Evolutionary conservation across 2,329 filamentous ascomycete species (phyloP), one percentile per base, ranked within the genome.

Genomic region (Colletotrichum lindemuthianum): DNA sequence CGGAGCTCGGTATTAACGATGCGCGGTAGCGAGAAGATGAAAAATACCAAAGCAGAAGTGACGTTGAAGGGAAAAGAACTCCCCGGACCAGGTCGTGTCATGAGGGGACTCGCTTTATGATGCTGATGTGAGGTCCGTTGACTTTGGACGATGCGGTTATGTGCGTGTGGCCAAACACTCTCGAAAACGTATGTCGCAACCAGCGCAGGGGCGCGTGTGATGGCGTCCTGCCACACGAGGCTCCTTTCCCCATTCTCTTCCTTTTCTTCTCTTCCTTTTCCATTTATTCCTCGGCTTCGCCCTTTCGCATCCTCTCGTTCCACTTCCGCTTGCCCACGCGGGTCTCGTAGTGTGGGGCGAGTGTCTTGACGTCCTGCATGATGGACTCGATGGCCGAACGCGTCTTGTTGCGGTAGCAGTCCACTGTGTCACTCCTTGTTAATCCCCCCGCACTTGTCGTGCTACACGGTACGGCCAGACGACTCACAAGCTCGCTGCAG

Each of bases 401-500:
- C 76, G 94, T 96, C 83, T 97, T 97, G 76, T 93, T 95, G 70
- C 95, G 91, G 77, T 97, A 97, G 67, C 92, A 93, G 77, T 98
- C 95, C 77, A 98, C 93, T 96, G 70, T 60, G 24, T 24, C 24
- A 24, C 48, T 33, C 43, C n/a, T 41, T 61, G 66, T 60, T 41
- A 57, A 68, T 58, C 45, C 59, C 24, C 12, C 6, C 41, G 9
- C 39, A 36, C 24, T 24, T 24, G 24, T 24, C 24, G 24, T 24
- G 24, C 33, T 39, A 24, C 49, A 33, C 43, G 39, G 36, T 11
- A 58, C n/a, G 11, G 11, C 11, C 67, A 45, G 51, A 7, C 10
- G 50, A 91, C 93, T 88, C 82, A 97, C 94, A 81, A 71, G 94
- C 94, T 83, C 93, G 89, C 77, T 97, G 95, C 72, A 97, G 81